Evolutionary conservation across 1,284 basidiomycete species (phyloP).

Genomic region (Puccinia coronata): DNA sequence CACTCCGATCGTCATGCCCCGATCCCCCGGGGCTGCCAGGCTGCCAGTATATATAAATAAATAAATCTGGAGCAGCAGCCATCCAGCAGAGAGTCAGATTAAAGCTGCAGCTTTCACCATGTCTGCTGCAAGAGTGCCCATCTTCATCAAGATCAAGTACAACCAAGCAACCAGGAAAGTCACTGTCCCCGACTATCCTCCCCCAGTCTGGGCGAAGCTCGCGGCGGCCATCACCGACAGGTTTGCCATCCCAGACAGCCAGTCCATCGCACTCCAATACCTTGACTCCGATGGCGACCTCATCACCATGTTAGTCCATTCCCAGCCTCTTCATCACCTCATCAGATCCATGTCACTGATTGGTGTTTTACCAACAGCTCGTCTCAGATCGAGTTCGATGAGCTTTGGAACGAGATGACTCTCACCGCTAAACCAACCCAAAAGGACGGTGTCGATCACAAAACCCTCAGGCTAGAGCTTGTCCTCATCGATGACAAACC

Average conservation of each 20-base stretch:
- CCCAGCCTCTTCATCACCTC: neutral
- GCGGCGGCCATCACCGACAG: neutral
- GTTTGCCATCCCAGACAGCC: constrained; percentile 1
- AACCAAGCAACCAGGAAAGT: neutral
- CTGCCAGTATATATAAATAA: no score
- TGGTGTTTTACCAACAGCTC: neutral
- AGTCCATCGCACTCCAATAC: constrained; percentile 12
- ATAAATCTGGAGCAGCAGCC: no score
- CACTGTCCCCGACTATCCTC: neutral
- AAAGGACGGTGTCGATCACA: constrained; percentile 1
- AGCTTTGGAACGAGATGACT: constrained; percentile 9
- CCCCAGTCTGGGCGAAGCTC: constrained; percentile 18
- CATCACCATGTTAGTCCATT: constrained; percentile 17
- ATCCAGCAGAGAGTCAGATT: no score
- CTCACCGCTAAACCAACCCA: neutral
- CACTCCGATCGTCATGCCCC: no score
- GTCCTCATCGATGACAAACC: neutral
- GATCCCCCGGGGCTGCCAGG: no score
- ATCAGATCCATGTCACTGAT: neutral
- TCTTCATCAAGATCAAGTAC: constrained; percentile 30
- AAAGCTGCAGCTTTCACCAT: neutral
- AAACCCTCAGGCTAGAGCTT: neutral
- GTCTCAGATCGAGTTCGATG: constrained; percentile 28
- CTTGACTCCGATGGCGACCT: constrained; percentile 10
- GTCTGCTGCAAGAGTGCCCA: constrained; percentile 6